phyloP scores from a whole-genome alignment of 169 alveolate species.

The Toxoplasma gondii region DNA sequence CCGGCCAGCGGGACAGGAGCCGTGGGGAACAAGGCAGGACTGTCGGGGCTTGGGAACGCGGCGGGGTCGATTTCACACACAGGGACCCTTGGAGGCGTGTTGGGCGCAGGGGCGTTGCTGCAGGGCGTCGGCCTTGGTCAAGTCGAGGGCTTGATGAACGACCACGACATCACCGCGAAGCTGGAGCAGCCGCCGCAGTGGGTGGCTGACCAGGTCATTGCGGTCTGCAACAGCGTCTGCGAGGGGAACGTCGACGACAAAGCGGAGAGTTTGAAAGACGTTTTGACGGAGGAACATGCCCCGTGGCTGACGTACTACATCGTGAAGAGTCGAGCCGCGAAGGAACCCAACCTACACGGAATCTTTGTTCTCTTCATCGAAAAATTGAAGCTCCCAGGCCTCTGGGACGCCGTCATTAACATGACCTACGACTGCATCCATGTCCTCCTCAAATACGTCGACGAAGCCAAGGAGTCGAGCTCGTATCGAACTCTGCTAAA shows the following conservation, averaged over 20 bases:
- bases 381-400: slow-evolving; percentile 71
- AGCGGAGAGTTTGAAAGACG: slow-evolving; percentile 48
- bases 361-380: slow-evolving; percentile 85
- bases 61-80: background rate
- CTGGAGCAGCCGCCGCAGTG: slow-evolving; percentile 67
- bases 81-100: background rate
- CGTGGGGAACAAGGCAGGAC: background rate
- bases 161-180: slow-evolving; percentile 62
- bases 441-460: slow-evolving; percentile 80
- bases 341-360: slow-evolving; percentile 90
- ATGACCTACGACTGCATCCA: slow-evolving; percentile 88
- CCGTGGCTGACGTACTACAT: slow-evolving; percentile 89
- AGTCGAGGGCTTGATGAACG: slow-evolving; percentile 74
- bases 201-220: slow-evolving; percentile 49
- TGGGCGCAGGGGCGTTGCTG: slow-evolving; percentile 66
- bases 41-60: background rate
- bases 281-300: slow-evolving; percentile 80
- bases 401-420: slow-evolving; percentile 78
- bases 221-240: slow-evolving; percentile 62
- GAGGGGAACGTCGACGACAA: slow-evolving; percentile 61
- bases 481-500: slow-evolving; percentile 88
- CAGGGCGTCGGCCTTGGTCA: slow-evolving; percentile 78
- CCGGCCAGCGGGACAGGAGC: background rate
- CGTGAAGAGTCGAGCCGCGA: slow-evolving; percentile 90
- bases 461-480: slow-evolving; percentile 82